phyloP scores from a whole-genome alignment of 208 protist species.

The Zelonia costaricensis region DNA sequence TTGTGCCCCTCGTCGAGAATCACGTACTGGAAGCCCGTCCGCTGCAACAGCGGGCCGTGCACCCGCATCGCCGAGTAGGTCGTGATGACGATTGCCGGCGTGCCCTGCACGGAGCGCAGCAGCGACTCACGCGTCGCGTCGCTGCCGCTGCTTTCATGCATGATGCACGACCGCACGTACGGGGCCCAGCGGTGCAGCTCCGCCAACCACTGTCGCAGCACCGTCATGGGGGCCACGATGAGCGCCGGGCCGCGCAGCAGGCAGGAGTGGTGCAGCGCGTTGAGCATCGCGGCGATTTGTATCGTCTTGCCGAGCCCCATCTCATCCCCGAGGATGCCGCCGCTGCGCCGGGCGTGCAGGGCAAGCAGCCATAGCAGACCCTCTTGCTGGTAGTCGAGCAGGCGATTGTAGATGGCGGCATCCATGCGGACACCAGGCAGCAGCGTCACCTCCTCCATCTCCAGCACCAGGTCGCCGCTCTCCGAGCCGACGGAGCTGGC shows the following conservation, averaged over 20 bases:
- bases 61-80: constrained; percentile 91
- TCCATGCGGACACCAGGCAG: constrained; percentile 44
- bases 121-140: constrained; percentile 44
- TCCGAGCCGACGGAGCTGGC: neutral
- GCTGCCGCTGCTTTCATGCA: constrained; percentile 78
- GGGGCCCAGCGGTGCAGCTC: constrained; percentile 96
- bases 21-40: constrained; percentile 91
- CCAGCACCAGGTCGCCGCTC: constrained; percentile 12
- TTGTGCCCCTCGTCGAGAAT: constrained; percentile 98
- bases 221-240: constrained; percentile 94
- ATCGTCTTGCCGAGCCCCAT: constrained; percentile 98
- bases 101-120: constrained; percentile 47
- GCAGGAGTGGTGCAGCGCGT: constrained; percentile 73
- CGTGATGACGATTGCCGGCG: constrained; percentile 91
- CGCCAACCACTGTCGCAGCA: constrained; percentile 92
- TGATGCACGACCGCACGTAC: constrained; percentile 72
- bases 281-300: constrained; percentile 92
- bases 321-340: constrained; percentile 97
- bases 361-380: constrained; percentile 96
- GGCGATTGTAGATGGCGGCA: constrained; percentile 53
- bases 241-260: constrained; percentile 84
- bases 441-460: constrained; percentile 32
- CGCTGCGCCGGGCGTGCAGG: constrained; percentile 86
- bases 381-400: constrained; percentile 95
- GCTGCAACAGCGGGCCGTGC: constrained; percentile 59